Conservation (phyloP, 1,284 basidiomycete species). For the Austroboletus novae-zelandiae region DNA sequence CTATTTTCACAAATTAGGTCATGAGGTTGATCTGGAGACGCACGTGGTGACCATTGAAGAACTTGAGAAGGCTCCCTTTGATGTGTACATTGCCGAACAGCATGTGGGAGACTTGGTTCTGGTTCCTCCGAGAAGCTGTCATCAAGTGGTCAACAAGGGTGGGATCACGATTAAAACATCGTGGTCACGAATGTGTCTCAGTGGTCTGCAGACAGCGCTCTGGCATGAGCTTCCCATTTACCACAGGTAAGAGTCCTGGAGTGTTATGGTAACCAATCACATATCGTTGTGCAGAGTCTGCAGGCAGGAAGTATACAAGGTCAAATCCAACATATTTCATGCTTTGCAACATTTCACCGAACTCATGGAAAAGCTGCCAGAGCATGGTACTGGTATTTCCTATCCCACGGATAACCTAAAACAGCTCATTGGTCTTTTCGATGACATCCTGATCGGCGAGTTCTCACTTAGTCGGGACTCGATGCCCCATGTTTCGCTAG, state of each 20-base stretch:
- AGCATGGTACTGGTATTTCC: not conserved
- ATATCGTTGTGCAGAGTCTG: slow-evolving; percentile 53
- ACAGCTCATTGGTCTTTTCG: slow-evolving; percentile 49
- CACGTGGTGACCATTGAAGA: slow-evolving; percentile 61
- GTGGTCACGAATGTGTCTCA: slow-evolving; percentile 76
- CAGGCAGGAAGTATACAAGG: slow-evolving; percentile 68
- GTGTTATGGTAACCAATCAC: not conserved
- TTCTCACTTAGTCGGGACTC: slow-evolving; percentile 37
- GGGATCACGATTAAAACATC: slow-evolving; percentile 76
- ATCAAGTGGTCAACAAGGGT: slow-evolving; percentile 75
- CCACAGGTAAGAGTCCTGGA: slow-evolving; percentile 50
- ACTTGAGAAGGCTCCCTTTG: slow-evolving; percentile 61
- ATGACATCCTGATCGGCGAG: slow-evolving; percentile 58
- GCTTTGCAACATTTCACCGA: slow-evolving; percentile 43
- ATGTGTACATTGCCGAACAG: slow-evolving; percentile 67
- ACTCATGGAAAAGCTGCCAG: slow-evolving; percentile 26
- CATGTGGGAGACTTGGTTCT: slow-evolving; percentile 71
- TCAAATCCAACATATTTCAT: slow-evolving; percentile 62
- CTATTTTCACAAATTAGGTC: slow-evolving; percentile 57
- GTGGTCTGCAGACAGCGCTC: slow-evolving; percentile 54
- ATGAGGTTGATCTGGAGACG: slow-evolving; percentile 71
- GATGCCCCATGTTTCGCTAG: slow-evolving; percentile 31
- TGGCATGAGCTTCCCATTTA: slow-evolving; percentile 74
- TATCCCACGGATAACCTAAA: slow-evolving; percentile 17
- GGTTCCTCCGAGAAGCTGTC: slow-evolving; percentile 74